Conservation (phyloP, 2,329 filamentous ascomycete genomes). For the Beauveria sp. region DNA sequence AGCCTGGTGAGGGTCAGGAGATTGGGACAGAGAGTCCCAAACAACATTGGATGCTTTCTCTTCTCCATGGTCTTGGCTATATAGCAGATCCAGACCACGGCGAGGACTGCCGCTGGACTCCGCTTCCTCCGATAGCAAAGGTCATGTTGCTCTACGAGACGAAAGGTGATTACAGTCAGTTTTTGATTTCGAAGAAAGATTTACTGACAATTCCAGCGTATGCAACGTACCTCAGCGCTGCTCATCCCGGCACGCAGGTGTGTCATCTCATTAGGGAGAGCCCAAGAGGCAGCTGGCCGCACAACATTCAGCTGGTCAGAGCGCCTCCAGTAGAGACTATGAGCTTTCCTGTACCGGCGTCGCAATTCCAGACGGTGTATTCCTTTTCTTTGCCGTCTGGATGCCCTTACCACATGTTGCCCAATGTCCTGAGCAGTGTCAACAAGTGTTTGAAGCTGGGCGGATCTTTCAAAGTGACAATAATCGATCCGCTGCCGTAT, state of each 20-base stretch:
- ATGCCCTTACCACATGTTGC: conserved; percentile 34
- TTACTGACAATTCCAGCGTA: conserved; percentile 14
- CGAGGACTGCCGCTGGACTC: background rate
- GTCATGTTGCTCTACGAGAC: conserved; percentile 9
- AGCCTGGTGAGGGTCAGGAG: conserved; percentile 37
- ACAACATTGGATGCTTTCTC: conserved; percentile 55
- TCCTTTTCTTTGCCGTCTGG: conserved; percentile 49
- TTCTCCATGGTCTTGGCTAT: conserved; percentile 38
- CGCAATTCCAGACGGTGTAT: conserved; percentile 42
- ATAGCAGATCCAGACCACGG: background rate
- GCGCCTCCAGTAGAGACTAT: conserved; percentile 30
- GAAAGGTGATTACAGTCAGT: background rate
- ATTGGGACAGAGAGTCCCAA: conserved; percentile 46
- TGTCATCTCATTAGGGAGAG: conserved; percentile 38
- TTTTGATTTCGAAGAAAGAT: background rate
- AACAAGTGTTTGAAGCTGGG: conserved; percentile 37
- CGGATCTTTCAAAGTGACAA: conserved; percentile 49
- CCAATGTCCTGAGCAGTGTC: conserved; percentile 44
- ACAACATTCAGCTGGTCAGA: conserved; percentile 29
- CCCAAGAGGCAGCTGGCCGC: conserved; percentile 17
- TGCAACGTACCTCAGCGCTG: conserved; percentile 40
- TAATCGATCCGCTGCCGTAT: conserved; percentile 56
- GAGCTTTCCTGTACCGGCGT: conserved; percentile 30
- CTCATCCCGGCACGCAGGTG: conserved; percentile 32
- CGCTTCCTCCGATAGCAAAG: background rate